Base-by-base conservation (phyloP, 306 rosid genomes). In the Sicyos baderoa region DNA sequence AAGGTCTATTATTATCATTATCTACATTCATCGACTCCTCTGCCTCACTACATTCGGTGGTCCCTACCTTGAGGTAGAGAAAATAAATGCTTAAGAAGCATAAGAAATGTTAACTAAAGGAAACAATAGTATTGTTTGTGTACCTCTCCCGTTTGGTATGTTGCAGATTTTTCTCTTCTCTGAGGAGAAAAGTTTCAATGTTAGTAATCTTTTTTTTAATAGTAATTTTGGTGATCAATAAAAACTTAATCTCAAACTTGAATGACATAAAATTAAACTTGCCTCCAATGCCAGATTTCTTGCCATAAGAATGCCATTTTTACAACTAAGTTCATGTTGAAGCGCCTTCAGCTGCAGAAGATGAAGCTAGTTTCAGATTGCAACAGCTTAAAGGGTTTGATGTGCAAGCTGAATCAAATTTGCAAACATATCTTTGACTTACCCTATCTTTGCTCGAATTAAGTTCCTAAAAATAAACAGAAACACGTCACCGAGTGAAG, bases 381-480 rank as follows among this genome's bases (percentile, higher is more conserved):
- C 63, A 25, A 49, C 22, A 49, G 54, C 8, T 23, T 67, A 58
- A 15, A 74, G 54, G 17, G 71, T 62, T 56, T 9, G 70, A 68
- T n/a, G 23, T 55, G 76, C 19, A 29, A 63, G 53, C 63, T 71
- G 48, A 55, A 77, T 74, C 51, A 68, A 75, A 62, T 58, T 44
- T 78, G 75, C 72, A 15, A 52, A 53, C n/a, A 65, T 63, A 42
- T 32, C 44, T 23, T 13, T 58, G 27, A 79, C 95, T 82, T 84
- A 93, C 98, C 91, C 75, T 86, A 29, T 93, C 91, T 82, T 84
- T 84, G 63, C 82, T 64, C 22, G 82, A 78, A 77, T 78, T 89
- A 79, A 89, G 83, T 73, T 93, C 97, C 98, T 93, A 84, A 79
- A 80, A 73, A 76, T n/a, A 54, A 62, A 82, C 3, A 60, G 18